phyloP scores from a whole-genome alignment of 2,329 filamentous ascomycete species.

The Leptographium galeiforme region DNA sequence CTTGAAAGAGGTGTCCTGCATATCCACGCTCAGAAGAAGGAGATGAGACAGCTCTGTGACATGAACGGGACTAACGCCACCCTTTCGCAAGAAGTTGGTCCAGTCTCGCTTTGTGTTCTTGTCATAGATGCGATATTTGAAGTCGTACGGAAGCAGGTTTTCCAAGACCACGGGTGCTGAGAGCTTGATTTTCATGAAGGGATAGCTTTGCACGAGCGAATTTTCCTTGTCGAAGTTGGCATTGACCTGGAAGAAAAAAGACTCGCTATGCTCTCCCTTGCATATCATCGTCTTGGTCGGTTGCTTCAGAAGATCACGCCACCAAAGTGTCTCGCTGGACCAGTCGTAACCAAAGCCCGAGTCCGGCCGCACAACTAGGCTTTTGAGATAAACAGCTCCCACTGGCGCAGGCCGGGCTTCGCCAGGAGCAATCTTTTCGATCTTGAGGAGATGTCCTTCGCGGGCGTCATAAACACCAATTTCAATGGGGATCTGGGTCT shows the following conservation, averaged over 20 bases:
- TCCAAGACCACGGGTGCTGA: slow-evolving; percentile 89
- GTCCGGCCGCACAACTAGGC: slow-evolving; percentile 75
- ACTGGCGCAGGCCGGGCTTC: slow-evolving; percentile 83
- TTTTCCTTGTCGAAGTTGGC: slow-evolving; percentile 74
- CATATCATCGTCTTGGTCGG: slow-evolving; percentile 83
- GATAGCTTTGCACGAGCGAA: slow-evolving; percentile 70
- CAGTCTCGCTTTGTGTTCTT: slow-evolving; percentile 98
- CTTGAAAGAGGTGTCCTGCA: slow-evolving; percentile 93
- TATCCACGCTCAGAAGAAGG: slow-evolving; percentile 80
- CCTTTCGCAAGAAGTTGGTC: slow-evolving; percentile 95
- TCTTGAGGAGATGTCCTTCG: slow-evolving; percentile 84
- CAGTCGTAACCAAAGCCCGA: slow-evolving; percentile 94
- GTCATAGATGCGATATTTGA: slow-evolving; percentile 98
- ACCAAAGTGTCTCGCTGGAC: slow-evolving; percentile 82
- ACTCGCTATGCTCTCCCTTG: slow-evolving; percentile 71
- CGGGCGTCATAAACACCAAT: slow-evolving; percentile 79
- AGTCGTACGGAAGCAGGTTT: slow-evolving; percentile 90
- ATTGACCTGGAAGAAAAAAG: slow-evolving; percentile 95
- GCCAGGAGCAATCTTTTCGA: slow-evolving; percentile 91
- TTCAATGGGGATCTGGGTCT: slow-evolving; percentile 91
- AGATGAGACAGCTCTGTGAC: slow-evolving; percentile 93
- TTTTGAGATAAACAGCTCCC: slow-evolving; percentile 82
- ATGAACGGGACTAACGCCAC: slow-evolving; percentile 91
- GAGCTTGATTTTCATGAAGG: slow-evolving; percentile 85
- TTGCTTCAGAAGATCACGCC: slow-evolving; percentile 76